Percentiles rank a stretch among this genome's conserved stretches.
phyloP scores from a whole-genome alignment of 352 stramenopile genomes.

The Pythium aristosporum region DNA sequence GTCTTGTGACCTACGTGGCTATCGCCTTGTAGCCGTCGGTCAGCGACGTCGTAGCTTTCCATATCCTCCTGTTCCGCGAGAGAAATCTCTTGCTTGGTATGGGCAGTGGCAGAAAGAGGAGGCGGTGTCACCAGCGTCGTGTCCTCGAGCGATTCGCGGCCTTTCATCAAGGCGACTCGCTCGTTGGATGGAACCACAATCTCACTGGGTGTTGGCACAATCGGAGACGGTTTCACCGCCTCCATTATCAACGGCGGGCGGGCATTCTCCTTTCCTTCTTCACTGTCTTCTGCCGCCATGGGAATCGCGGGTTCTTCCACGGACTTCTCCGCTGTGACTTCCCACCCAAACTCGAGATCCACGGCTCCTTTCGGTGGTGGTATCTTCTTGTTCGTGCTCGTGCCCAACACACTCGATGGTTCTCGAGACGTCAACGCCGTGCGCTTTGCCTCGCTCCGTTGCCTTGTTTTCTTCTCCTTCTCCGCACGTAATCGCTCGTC shows the following conservation, averaged over 20 bases:
- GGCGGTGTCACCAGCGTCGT: not conserved
- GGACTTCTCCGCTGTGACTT: slow-evolving; percentile 2
- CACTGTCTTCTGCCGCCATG: not conserved
- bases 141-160: slow-evolving; percentile 11
- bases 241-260: not conserved
- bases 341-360: slow-evolving; percentile 18
- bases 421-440: not conserved
- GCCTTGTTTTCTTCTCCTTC: slow-evolving; percentile 6
- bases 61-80: not conserved
- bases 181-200: not conserved
- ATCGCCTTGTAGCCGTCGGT: too few species aligned
- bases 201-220: not conserved
- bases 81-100: not conserved
- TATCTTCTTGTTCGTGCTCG: slow-evolving; percentile 18
- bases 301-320: too few species aligned
- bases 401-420: not conserved
- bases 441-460: not conserved
- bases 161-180: not conserved
- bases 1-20: too few species aligned
- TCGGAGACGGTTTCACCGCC: not conserved
- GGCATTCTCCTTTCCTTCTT: slow-evolving; percentile 10
- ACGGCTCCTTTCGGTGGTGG: slow-evolving; percentile 1
- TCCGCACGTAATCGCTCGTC: slow-evolving; percentile 3
- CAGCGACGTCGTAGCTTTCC: not conserved
- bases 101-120: not conserved